Evolutionary conservation across 306 rosid species (phyloP), one percentile per base, ranked within the genome.

Genomic region (Dryas alaskensis): DNA sequence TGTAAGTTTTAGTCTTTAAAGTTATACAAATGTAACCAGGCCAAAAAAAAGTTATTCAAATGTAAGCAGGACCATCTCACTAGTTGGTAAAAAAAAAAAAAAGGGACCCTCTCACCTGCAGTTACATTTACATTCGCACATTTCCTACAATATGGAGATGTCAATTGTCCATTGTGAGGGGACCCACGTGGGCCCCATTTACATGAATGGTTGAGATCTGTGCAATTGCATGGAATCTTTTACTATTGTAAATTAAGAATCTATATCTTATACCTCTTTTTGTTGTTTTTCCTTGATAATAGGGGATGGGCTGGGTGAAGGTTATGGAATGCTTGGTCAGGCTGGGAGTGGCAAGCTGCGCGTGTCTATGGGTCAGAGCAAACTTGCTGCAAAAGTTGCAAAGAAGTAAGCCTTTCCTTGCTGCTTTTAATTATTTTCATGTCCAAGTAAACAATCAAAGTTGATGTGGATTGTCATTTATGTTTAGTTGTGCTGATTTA

Each of bases 301-400:
- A 94, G 99, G 99, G 62, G 99, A 89, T 79, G 97, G 99, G 74
- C 85, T 94, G 13, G 98, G 97, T 72, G 99, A 92, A 82, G 97
- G 99, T 63, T 89, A 94, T 70, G 97, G 99, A 81, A 94, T 94
- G 99, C 97, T 92, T 65, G 97, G 98, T 82, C 98, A 91, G 88
- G 97, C 98, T 52, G 98, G 98, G 60, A 91, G 96, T 80, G 97
- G 98, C 85, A 93, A 88, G 93, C 90, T 93, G 70, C 96, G 98
- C 17, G 98, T 93, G 17, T 91, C 97, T 17, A 58, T 73, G 64
- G 96, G 89, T 86, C 97, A 76, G 84, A 93, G 80, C 84, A 91
- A 89, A 81, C 98, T 91, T 84, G 92, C 92, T 58, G 90, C 96
- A 70, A 93, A 93, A 91, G 93, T 84, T 75, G 91, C 93, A 37